Conservation (phyloP, 2,329 filamentous ascomycete species). For the Chaetomiaceae sp. region DNA sequence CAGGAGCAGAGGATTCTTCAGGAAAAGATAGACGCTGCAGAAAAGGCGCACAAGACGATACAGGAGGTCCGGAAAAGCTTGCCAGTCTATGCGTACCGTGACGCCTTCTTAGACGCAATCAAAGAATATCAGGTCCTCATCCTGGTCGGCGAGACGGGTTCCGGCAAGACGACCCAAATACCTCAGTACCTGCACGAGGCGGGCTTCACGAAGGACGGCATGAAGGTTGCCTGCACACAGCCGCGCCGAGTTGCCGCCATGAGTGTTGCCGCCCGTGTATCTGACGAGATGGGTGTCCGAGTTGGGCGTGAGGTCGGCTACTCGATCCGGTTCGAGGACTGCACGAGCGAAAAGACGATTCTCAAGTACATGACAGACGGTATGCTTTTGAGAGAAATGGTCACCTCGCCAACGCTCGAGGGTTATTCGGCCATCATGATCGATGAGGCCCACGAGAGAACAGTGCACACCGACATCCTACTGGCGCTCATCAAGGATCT, state of each 20-base stretch:
- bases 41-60: slow-evolving; percentile 82
- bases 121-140: slow-evolving; percentile 81
- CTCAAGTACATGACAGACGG: slow-evolving; percentile 98
- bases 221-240: slow-evolving; percentile 90
- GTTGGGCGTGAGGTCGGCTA: slow-evolving; percentile 92
- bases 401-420: slow-evolving; percentile 79
- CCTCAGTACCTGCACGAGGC: slow-evolving; percentile 92
- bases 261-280: slow-evolving; percentile 94
- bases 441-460: slow-evolving; percentile 94
- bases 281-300: slow-evolving; percentile 87
- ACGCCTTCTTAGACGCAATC: slow-evolving; percentile 83
- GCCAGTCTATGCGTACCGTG: slow-evolving; percentile 83
- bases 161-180: slow-evolving; percentile 92
- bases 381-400: slow-evolving; percentile 84
- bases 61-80: slow-evolving; percentile 87
- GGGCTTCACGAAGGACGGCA: slow-evolving; percentile 76
- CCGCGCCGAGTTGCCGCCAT: slow-evolving; percentile 94
- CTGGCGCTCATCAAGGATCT: slow-evolving; percentile 87
- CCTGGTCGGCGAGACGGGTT: slow-evolving; percentile 90
- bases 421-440: slow-evolving; percentile 90
- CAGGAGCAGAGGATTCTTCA: slow-evolving; percentile 76
- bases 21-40: slow-evolving; percentile 79
- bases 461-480: slow-evolving; percentile 84
- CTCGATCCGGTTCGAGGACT: slow-evolving; percentile 90
- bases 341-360: slow-evolving; percentile 83